Evolutionary conservation across 2,329 filamentous ascomycete species (phyloP), one percentile per base, ranked within the genome.

Genomic region (Teratosphaeria epicoccoides): DNA sequence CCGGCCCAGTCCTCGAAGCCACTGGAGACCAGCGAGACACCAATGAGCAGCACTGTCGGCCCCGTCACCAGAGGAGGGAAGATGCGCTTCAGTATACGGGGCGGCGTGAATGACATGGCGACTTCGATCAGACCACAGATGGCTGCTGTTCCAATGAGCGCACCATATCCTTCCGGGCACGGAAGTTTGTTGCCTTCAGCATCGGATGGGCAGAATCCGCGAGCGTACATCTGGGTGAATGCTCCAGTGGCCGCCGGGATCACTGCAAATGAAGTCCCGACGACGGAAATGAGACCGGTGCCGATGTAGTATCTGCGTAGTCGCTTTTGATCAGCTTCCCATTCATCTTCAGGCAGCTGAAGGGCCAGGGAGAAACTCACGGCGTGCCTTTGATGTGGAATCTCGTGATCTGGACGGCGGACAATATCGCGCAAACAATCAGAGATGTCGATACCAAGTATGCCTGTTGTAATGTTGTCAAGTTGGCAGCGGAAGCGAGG

Each of bases 1-100:
- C 87, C 87, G 49, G 85, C 84, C 87, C 87, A 91, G 69, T 84
- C 79, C 66, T 84, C 70, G 69, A 91, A 86, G 11, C 84, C 87
- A 28, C 78, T 82, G 58, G 80, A 67, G 60, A 91, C 83, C 50
- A 93, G 74, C 51, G 79, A 79, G 43, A 90, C 79, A 29, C 87
- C 87, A 54, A 93, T 90, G 24, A 86, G 73, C 55, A 83, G 73
- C 37, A 86, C 79, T 0, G 83, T 82, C 2, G 81, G 81, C 2
- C 83, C 83, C 1, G 83, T 86, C 44, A 86, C 81, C 9, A 93
- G 80, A 4, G 87, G 87, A 6, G 87, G 87, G 65, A 91, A 89
- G 59, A 90, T 78, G 61, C 49, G 54, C 43, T 54, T 54, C 55
- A 91, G 76, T 28, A 81, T 67, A 53, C 73, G 77, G 0, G 86